Evolutionary conservation across 2,329 filamentous ascomycete species (phyloP).

Genomic region (Cercospora nicotianae): DNA sequence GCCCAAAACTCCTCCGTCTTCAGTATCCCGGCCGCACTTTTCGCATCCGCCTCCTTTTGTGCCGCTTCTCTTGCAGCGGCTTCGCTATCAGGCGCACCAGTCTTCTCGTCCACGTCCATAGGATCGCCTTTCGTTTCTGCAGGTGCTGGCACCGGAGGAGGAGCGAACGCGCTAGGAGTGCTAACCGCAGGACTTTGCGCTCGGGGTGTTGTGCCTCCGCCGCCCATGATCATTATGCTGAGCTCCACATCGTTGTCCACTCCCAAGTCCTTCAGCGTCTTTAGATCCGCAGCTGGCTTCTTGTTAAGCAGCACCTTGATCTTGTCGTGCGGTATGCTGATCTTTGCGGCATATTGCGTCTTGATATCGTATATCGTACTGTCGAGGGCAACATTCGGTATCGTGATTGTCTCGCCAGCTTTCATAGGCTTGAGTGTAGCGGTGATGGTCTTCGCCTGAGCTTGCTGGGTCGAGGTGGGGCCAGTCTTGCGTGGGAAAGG

Average conservation of each 20-base stretch:
- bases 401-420: slow-evolving; percentile 65
- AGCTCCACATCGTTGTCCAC: slow-evolving; percentile 66
- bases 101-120: slow-evolving; percentile 38
- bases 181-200: slow-evolving; percentile 44
- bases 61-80: slow-evolving; percentile 46
- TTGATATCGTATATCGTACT: slow-evolving; percentile 82
- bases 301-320: slow-evolving; percentile 84
- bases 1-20: slow-evolving; percentile 77
- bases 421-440: slow-evolving; percentile 74
- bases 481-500: slow-evolving; percentile 51
- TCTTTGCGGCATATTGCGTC: slow-evolving; percentile 62
- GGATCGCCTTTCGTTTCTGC: slow-evolving; percentile 24
- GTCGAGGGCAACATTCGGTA: slow-evolving; percentile 61
- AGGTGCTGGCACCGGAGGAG: slow-evolving; percentile 40
- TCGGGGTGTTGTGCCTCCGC: slow-evolving; percentile 37
- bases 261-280: slow-evolving; percentile 41
- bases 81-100: slow-evolving; percentile 35
- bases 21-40: slow-evolving; percentile 54
- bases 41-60: slow-evolving; percentile 54
- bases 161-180: slow-evolving; percentile 23
- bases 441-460: slow-evolving; percentile 42
- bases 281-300: slow-evolving; percentile 65
- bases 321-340: slow-evolving; percentile 69
- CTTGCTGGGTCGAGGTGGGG: slow-evolving; percentile 48
- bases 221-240: slow-evolving; percentile 83